phyloP scores from a whole-genome alignment of 2,329 filamentous ascomycete species.

The Exophiala calicioides region DNA sequence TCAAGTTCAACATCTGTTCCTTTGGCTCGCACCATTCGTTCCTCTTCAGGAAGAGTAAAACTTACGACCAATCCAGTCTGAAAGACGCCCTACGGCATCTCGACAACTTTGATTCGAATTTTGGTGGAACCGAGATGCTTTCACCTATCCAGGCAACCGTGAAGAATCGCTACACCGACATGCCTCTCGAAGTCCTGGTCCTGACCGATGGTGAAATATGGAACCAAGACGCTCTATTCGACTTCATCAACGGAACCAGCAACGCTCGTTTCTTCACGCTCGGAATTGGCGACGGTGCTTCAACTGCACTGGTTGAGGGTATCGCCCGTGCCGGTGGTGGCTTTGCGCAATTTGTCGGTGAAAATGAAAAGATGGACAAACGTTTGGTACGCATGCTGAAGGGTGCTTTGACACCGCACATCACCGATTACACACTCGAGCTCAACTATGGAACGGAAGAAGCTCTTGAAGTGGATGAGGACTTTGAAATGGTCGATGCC shows the following conservation, averaged over 20 bases:
- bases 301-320: constrained; percentile 60
- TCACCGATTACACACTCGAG: constrained; percentile 64
- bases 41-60: constrained; percentile 51
- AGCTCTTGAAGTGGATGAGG: constrained; percentile 45
- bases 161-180: constrained; percentile 44
- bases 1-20: constrained; percentile 61
- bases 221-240: constrained; percentile 51
- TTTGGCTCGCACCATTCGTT: constrained; percentile 53
- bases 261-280: constrained; percentile 58
- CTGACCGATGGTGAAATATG: constrained; percentile 60
- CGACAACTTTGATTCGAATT: constrained; percentile 45
- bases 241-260: constrained; percentile 46
- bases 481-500: constrained; percentile 63
- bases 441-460: constrained; percentile 56
- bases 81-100: constrained; percentile 48
- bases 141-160: constrained; percentile 43
- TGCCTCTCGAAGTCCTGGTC: constrained; percentile 56
- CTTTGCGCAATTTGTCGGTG: constrained; percentile 62
- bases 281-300: constrained; percentile 58
- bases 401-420: constrained; percentile 66
- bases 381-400: constrained; percentile 75
- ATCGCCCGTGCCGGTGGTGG: constrained; percentile 61
- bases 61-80: constrained; percentile 50
- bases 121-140: constrained; percentile 58
- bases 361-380: constrained; percentile 65